Evolutionary conservation across 2,329 filamentous ascomycete genomes (phyloP), one percentile per base, ranked within the genome.

Genomic region (Aspergillus luchuensis): DNA sequence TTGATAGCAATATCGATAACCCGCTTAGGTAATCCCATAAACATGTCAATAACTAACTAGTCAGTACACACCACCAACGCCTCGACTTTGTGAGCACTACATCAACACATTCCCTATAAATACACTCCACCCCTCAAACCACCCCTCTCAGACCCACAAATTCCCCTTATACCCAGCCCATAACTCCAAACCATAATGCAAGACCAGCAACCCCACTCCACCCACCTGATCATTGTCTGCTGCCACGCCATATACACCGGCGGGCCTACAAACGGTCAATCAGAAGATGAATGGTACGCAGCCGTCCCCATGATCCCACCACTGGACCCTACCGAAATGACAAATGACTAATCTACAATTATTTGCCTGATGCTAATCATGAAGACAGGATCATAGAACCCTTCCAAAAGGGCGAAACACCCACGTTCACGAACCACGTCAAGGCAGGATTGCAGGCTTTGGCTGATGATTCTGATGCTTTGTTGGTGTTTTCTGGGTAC

Each of bases 241-340:
- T 93, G 92, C 73, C 92, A 96, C 77, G 90, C 87, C 28, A 91
- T 94, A 60, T 96, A 90, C 82, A 76, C 81, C 13, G 87, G 87
- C 25, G 86, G 87, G 0, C 79, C 81, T 2, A 75, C 77, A 1
- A 74, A 76, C 1, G 87, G 87, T 36, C 63, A 71, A 19, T 77
- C 84, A 61, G 87, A 89, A 70, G 63, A 77, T 5, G 87, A 90
- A 71, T 91, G 89, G 88, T 79, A 60, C 59, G 67, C 59, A 4
- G 11, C 28, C 25, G 47, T 10, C 15, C 8, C 5, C 33, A n/a
- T 15, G 3, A n/a, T 28, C 25, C 2, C 25, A n/a, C 23, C 19
- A 36, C 51, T 15, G 10, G 28, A n/a, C 6, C 6, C 10, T 17
- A 30, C 5, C 19, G 48, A 19, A 8, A n/a, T 25, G 23, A n/a